phyloP scores from a whole-genome alignment of 1,284 basidiomycete species.

The Meripilus lineatus region DNA sequence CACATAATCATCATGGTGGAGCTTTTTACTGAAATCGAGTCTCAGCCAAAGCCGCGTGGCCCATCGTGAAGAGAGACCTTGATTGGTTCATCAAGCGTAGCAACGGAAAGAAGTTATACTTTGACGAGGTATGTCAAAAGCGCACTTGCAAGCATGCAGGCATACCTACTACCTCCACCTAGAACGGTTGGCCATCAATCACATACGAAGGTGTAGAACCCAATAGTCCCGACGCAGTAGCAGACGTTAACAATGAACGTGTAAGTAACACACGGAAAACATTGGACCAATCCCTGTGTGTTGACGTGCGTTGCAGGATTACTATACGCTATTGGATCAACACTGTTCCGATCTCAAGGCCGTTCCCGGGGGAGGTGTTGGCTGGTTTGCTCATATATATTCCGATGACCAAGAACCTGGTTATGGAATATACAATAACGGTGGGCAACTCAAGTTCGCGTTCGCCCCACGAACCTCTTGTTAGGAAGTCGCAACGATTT shows the following conservation, averaged over 20 bases:
- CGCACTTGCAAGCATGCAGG: neutral
- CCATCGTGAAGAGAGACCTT: conserved; percentile 50
- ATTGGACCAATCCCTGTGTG: neutral
- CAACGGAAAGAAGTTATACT: conserved; percentile 66
- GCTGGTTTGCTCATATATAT: conserved; percentile 80
- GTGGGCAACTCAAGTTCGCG: conserved; percentile 48
- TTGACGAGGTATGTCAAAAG: conserved; percentile 46
- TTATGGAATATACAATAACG: conserved; percentile 54
- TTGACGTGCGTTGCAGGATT: conserved; percentile 36
- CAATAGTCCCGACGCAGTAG: conserved; percentile 47
- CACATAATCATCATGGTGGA: conserved; percentile 10
- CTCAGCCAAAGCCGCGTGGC: conserved; percentile 53
- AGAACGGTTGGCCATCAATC: conserved; percentile 74
- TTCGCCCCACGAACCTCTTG: conserved; percentile 36
- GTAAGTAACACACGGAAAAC: too few species aligned
- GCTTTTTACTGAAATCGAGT: neutral
- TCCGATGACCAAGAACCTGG: conserved; percentile 62
- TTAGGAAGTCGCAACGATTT: conserved; percentile 12
- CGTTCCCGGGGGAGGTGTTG: conserved; percentile 56
- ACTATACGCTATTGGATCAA: conserved; percentile 57
- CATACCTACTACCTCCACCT: neutral
- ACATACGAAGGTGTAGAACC: conserved; percentile 55
- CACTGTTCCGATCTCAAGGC: conserved; percentile 59
- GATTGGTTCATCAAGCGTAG: conserved; percentile 59
- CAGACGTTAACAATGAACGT: conserved; percentile 53